phyloP scores from a whole-genome alignment of 2,329 filamentous ascomycete genomes.

The Calonectria henricotiae region DNA sequence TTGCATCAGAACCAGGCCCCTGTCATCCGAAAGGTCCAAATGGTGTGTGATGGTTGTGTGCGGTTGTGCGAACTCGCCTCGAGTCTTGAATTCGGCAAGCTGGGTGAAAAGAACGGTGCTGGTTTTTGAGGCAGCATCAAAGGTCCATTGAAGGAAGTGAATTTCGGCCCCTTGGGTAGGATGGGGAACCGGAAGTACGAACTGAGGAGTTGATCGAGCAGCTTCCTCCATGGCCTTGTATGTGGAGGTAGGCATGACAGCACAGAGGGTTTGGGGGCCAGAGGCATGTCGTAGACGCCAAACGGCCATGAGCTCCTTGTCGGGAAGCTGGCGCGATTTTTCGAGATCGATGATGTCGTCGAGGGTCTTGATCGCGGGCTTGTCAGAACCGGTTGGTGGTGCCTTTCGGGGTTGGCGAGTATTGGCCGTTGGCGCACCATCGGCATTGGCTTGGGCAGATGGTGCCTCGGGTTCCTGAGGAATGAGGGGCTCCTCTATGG shows the following conservation, averaged over 20 bases:
- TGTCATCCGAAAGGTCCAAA: conserved; percentile 81
- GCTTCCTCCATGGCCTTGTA: conserved; percentile 81
- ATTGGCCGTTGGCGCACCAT: conserved; percentile 31
- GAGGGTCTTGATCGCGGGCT: conserved; percentile 64
- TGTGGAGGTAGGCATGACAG: conserved; percentile 81
- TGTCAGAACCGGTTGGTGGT: conserved; percentile 45
- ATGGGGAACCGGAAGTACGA: conserved; percentile 90
- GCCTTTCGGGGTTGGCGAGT: conserved; percentile 38
- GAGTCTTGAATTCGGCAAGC: conserved; percentile 91
- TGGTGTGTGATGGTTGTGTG: conserved; percentile 97
- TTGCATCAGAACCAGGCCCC: conserved; percentile 88
- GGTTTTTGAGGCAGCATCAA: conserved; percentile 77
- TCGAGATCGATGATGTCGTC: conserved; percentile 80
- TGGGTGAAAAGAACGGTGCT: conserved; percentile 93
- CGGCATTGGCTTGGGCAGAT: conserved; percentile 56
- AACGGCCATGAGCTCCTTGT: conserved; percentile 87
- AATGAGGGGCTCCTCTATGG: conserved; percentile 63
- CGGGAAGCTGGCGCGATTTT: conserved; percentile 81
- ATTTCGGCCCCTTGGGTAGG: conserved; percentile 84
- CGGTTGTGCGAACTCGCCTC: conserved; percentile 90
- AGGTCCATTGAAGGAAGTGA: conserved; percentile 97
- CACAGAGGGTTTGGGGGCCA: conserved; percentile 84
- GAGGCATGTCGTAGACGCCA: conserved; percentile 91
- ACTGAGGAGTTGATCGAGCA: conserved; percentile 85
- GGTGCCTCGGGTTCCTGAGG: conserved; percentile 57